These are phyloP conservation scores for Tolypocladium inflatum DNA, from an alignment of 2,329 filamentous ascomycete species.

Conservation along the genomic window DNA sequence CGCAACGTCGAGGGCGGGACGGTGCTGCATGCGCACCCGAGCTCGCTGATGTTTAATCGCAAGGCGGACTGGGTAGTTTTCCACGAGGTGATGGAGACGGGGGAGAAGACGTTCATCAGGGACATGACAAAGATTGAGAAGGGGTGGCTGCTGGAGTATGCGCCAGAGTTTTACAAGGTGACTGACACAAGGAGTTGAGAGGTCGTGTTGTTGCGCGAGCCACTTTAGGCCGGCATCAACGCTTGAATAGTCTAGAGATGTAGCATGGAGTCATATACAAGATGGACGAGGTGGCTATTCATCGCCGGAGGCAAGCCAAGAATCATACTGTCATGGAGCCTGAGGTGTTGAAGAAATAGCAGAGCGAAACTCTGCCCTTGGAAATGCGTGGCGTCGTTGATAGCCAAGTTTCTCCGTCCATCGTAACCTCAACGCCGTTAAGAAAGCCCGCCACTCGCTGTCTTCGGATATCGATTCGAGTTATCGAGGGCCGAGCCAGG, in stretches of 20 bases:
- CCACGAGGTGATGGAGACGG: constrained; percentile 84
- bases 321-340: no score
- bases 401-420: no score
- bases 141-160: constrained; percentile 84
- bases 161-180: constrained; percentile 69
- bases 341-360: no score
- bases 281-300: not conserved
- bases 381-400: no score
- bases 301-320: no score
- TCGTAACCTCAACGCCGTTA: no score
- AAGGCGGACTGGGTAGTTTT: constrained; percentile 97
- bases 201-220: not conserved
- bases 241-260: not conserved
- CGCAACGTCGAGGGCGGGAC: constrained; percentile 73
- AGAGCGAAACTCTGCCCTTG: no score
- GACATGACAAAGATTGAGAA: constrained; percentile 93
- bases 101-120: constrained; percentile 78
- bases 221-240: not conserved
- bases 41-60: constrained; percentile 88
- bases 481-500: no score
- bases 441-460: no score
- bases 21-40: constrained; percentile 79
- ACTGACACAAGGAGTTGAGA: constrained; percentile 19
- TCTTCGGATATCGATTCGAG: no score
- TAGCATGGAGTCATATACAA: not conserved